Percentiles rank a stretch among this genome's conserved stretches.
These are phyloP conservation scores for Termitomyces sp. DNA, from an alignment of 768 basidiomycete genomes.

Conservation along the genomic window DNA sequence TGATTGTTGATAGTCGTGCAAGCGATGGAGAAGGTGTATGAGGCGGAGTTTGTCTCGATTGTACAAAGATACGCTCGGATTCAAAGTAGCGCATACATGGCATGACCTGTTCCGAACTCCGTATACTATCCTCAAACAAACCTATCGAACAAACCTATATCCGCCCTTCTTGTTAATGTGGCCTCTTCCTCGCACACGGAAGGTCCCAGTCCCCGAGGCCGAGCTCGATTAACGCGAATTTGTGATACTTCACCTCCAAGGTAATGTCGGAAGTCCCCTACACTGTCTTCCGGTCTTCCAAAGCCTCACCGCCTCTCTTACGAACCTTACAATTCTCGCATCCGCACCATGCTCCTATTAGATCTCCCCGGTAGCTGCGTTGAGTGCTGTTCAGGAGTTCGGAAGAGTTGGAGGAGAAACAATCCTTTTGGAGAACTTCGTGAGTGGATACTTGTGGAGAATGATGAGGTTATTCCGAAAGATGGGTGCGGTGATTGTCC, in stretches of 20 bases:
- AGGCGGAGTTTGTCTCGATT: no score
- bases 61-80: no score
- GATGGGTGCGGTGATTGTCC: constrained; percentile 30
- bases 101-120: no score
- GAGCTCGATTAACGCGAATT: neutral
- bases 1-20: no score
- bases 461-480: constrained; percentile 45
- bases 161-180: neutral
- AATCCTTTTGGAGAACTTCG: constrained; percentile 14
- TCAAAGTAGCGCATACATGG: no score
- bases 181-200: neutral
- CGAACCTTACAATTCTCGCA: neutral
- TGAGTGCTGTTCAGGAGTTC: constrained; percentile 18
- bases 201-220: no score
- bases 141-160: neutral
- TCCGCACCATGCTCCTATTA: constrained; percentile 47
- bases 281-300: constrained; percentile 40
- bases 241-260: constrained; percentile 23
- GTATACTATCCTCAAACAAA: no score
- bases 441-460: constrained; percentile 29
- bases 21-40: no score
- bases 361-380: constrained; percentile 43
- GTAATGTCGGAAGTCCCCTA: constrained; percentile 47
- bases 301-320: neutral
- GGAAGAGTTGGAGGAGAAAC: no score